Conservation (phyloP, 345 rosid species). For the Salix dunnii region DNA sequence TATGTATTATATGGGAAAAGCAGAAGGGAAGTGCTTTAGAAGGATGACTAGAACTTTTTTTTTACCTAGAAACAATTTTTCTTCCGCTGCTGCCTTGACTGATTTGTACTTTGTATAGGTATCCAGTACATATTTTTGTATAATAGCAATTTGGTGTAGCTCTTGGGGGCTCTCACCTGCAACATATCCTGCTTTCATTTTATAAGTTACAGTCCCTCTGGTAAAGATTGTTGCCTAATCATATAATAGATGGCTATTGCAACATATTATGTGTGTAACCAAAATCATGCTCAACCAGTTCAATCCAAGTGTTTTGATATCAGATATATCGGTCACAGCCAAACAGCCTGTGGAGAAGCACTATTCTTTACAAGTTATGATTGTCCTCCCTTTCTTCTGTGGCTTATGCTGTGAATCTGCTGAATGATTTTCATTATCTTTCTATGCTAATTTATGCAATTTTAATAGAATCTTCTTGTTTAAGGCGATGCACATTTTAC, state of each 20-base stretch:
- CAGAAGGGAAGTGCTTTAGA: background rate
- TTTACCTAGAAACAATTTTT: background rate
- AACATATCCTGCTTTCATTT: background rate
- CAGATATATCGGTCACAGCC: too few relatives aligned
- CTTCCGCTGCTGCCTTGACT: background rate
- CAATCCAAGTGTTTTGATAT: background rate
- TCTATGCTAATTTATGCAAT: background rate
- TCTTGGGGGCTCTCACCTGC: background rate
- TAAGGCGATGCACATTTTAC: slow-evolving; percentile 2
- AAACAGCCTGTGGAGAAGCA: background rate
- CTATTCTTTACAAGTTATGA: background rate
- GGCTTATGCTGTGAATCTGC: background rate
- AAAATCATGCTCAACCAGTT: background rate
- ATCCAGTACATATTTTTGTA: background rate
- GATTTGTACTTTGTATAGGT: background rate
- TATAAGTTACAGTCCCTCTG: background rate
- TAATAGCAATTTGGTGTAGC: background rate
- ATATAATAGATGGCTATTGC: background rate
- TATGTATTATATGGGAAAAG: background rate
- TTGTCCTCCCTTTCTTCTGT: background rate
- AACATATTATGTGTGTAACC: background rate
- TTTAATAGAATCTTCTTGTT: slow-evolving; percentile 3
- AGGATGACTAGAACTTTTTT: background rate
- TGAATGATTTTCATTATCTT: background rate
- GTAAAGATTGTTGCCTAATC: background rate